A percentile compares a stretch with the other conserved stretches of the same genome.
phyloP scores from a whole-genome alignment of 495 filamentous ascomycete genomes.

The Annulohypoxylon maeteangense region DNA sequence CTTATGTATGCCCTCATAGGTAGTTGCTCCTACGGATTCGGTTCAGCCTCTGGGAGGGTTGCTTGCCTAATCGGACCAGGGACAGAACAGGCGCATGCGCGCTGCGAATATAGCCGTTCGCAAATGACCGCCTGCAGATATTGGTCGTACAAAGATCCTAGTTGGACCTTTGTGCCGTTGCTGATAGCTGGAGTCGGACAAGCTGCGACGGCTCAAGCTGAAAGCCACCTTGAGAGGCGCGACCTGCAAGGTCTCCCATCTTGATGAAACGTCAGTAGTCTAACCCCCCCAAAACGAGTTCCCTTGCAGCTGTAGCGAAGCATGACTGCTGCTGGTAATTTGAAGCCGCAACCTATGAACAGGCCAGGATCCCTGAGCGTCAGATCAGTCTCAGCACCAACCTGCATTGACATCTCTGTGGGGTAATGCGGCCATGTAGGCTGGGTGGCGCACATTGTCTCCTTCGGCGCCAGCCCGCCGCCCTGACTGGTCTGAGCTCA shows the following conservation, averaged over 20 bases:
- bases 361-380: conserved; percentile 24
- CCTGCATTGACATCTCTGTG: conserved; percentile 45
- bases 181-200: conserved; percentile 23
- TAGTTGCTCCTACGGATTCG: conserved; percentile 39
- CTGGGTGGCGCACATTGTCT: conserved; percentile 33
- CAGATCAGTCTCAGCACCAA: conserved; percentile 39
- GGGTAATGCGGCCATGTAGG: conserved; percentile 41
- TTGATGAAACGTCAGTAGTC: conserved; percentile 34
- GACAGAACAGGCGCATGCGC: conserved; percentile 23
- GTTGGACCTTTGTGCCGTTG: conserved; percentile 11
- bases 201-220: conserved; percentile 26
- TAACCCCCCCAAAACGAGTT: conserved; percentile 28
- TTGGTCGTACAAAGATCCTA: conserved; percentile 35
- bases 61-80: conserved; percentile 30
- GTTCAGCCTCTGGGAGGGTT: conserved; percentile 37
- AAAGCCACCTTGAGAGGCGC: conserved; percentile 11
- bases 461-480: conserved; percentile 14
- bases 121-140: conserved; percentile 28
- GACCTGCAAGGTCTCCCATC: conserved; percentile 31
- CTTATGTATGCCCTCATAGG: conserved; percentile 39
- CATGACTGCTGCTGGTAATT: conserved; percentile 35
- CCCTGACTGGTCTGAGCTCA: conserved; percentile 10
- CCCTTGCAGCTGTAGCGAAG: conserved; percentile 38
- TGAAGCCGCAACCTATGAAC: conserved; percentile 35
- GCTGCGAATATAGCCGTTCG: conserved; percentile 14